These are phyloP conservation scores for Lanmaoa rubissima DNA, from an alignment of 768 basidiomycete genomes.

Conservation along the genomic window DNA sequence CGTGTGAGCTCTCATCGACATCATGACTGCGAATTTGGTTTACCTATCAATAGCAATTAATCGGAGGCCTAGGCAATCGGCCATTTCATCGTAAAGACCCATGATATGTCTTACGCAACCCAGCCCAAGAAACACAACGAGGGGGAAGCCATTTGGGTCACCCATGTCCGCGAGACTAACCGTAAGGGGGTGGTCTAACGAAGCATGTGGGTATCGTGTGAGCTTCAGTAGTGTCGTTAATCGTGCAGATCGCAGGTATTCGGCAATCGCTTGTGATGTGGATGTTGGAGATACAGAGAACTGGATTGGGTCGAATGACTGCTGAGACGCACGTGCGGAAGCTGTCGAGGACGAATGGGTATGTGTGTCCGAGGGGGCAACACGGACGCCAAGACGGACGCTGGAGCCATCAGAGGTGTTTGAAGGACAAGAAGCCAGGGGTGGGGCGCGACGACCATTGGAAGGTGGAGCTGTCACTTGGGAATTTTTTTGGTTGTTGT, in stretches of 20 bases:
- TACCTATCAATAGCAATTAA: constrained; percentile 94
- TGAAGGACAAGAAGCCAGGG: constrained; percentile 37
- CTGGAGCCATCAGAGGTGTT: constrained; percentile 57
- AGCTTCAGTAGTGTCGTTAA: constrained; percentile 81
- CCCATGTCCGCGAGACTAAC: constrained; percentile 96
- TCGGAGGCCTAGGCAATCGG: constrained; percentile 78
- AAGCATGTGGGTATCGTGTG: constrained; percentile 77
- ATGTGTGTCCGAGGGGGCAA: constrained; percentile 49
- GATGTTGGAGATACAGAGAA: constrained; percentile 48
- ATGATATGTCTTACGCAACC: constrained; percentile 95
- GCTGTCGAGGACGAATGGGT: constrained; percentile 46
- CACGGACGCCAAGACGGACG: constrained; percentile 27
- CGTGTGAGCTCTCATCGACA: constrained; percentile 13
- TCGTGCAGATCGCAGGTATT: constrained; percentile 83
- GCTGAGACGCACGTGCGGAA: constrained; percentile 23
- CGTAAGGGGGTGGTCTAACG: constrained; percentile 66
- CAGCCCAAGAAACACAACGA: constrained; percentile 89
- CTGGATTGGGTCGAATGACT: constrained; percentile 27
- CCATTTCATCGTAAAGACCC: constrained; percentile 96
- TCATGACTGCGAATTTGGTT: constrained; percentile 17
- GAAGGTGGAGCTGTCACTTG: constrained; percentile 37
- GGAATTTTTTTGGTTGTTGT: constrained; percentile 52
- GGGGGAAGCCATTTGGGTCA: constrained; percentile 76
- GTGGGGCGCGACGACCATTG: constrained; percentile 40
- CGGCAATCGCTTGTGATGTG: constrained; percentile 72